These are phyloP conservation scores for Elaeagnus macrophylla DNA, from an alignment of 306 rosid species.

Conservation along the genomic window DNA sequence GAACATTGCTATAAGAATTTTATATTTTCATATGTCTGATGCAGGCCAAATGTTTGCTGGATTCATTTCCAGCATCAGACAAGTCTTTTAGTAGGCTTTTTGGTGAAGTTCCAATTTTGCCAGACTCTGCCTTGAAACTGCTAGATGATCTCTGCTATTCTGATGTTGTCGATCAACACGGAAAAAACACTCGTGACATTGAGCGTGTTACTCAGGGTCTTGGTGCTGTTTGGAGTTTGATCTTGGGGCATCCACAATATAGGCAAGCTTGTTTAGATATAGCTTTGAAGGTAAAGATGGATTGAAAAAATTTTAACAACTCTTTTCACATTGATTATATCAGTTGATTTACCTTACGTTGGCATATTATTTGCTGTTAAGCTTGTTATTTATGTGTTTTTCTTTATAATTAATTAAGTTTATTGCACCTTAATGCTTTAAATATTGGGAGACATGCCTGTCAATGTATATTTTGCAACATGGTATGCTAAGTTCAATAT, in stretches of 20 bases:
- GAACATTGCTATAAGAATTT: slow-evolving; percentile 4
- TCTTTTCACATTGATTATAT: no score
- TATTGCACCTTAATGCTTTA: no score
- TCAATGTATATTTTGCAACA: no score
- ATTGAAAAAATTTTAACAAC: slow-evolving; percentile 11
- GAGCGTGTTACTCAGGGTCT: slow-evolving; percentile 98
- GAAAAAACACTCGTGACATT: slow-evolving; percentile 62
- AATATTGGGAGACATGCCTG: no score
- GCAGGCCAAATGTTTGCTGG: slow-evolving; percentile 74
- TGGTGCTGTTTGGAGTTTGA: slow-evolving; percentile 95
- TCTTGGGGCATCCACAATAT: slow-evolving; percentile 78
- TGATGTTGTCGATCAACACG: slow-evolving; percentile 49
- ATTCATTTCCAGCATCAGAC: slow-evolving; percentile 83
- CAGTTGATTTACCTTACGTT: neutral
- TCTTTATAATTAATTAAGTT: no score
- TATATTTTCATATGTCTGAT: slow-evolving; percentile 17
- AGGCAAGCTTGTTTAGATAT: slow-evolving; percentile 77
- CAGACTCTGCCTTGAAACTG: slow-evolving; percentile 64
- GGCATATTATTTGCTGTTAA: neutral
- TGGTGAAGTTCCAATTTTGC: slow-evolving; percentile 85
- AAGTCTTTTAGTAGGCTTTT: slow-evolving; percentile 92
- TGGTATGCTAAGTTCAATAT: no score
- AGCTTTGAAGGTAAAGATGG: slow-evolving; percentile 62
- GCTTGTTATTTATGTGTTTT: no score
- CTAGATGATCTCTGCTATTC: slow-evolving; percentile 72